A percentile compares a stretch with the other conserved stretches of the same genome.
Conservation (phyloP, 352 stramenopile species). For the Pythium chondricola region DNA sequence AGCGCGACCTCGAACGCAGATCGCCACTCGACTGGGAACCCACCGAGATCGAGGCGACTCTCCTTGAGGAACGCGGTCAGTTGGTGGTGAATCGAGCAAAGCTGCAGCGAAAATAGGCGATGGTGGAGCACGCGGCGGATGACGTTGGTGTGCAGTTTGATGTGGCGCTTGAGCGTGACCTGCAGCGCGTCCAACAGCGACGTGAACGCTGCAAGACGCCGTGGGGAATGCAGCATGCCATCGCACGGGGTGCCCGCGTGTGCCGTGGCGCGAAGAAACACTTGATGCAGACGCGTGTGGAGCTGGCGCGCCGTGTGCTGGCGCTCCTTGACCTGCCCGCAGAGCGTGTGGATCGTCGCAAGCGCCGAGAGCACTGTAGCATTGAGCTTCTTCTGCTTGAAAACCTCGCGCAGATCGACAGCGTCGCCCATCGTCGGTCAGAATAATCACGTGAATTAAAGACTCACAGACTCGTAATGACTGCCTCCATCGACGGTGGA, state of each 20-base stretch:
- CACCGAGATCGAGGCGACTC: background rate
- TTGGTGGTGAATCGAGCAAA: constrained; percentile 21
- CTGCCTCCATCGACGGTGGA: too few relatives aligned
- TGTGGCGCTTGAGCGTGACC: constrained; percentile 33
- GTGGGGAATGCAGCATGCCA: constrained; percentile 5
- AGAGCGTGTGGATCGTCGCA: constrained; percentile 16
- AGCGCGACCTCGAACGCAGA: constrained; percentile 7
- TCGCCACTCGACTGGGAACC: constrained; percentile 15
- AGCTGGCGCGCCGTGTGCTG: constrained; percentile 20
- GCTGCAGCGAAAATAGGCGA: constrained; percentile 22
- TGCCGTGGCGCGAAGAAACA: constrained; percentile 27
- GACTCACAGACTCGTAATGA: too few relatives aligned
- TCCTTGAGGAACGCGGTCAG: constrained; percentile 14
- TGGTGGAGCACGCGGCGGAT: constrained; percentile 20
- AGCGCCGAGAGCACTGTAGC: constrained; percentile 16
- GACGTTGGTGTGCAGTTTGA: constrained; percentile 16
- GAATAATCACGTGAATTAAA: too few relatives aligned
- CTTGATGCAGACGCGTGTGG: constrained; percentile 15
- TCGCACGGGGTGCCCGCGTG: background rate
- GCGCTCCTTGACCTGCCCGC: constrained; percentile 17
- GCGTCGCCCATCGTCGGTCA: too few relatives aligned
- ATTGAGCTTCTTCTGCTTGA: constrained; percentile 19
- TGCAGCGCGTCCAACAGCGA: constrained; percentile 46
- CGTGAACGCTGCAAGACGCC: constrained; percentile 20
- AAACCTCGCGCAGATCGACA: constrained; percentile 7